Evolutionary conservation across 164 flowering plant species (phyloP), one percentile per base, ranked within the genome.

Genomic region (Magnolia changhungtana): DNA sequence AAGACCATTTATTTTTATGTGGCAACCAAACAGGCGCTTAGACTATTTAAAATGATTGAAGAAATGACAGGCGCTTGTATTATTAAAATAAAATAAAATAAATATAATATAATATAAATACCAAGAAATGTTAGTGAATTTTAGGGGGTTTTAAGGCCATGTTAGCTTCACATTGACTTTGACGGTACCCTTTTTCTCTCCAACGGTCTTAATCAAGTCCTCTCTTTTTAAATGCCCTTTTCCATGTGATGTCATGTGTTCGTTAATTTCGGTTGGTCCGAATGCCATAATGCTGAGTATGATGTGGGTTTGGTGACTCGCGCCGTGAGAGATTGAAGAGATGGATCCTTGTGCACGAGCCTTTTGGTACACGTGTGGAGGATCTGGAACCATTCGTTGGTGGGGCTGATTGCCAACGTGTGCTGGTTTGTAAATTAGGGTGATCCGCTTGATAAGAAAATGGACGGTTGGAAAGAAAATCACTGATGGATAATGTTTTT

Each of bases 191-290:
- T 55, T 16, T 55, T 55, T 55, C 61, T 16, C 59, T 7, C 73
- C 68, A 68, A 65, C 64, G 64, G 77, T 79, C 76, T 78, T 24
- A 52, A 45, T 55, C 14, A n/a, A 27, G 76, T 65, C 71, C 66
- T 52, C 13, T 27, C 59, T 51, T 73, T 73, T 72, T 67, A 64
- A 76, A 73, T 51, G 7, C 74, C 51, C 24, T n/a, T 11, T 80
- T 83, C 77, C 87, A 87, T 87, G 89, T 87, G 89, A 82, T 82
- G 81, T 87, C 89, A 83, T 86, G 87, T 84, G 89, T 83, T 74
- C 76, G 76, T 50, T 76, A 61, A 78, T 74, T 67, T 70, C 74
- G 82, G 77, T 79, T 78, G 79, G 61, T 55, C 61, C 61, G 2
- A 11, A 55, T 55, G 16, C 61, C 61, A 55, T 55, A 16, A 9